Conservation (phyloP, 352 stramenopile species). For the Plasmopara halstedii region DNA sequence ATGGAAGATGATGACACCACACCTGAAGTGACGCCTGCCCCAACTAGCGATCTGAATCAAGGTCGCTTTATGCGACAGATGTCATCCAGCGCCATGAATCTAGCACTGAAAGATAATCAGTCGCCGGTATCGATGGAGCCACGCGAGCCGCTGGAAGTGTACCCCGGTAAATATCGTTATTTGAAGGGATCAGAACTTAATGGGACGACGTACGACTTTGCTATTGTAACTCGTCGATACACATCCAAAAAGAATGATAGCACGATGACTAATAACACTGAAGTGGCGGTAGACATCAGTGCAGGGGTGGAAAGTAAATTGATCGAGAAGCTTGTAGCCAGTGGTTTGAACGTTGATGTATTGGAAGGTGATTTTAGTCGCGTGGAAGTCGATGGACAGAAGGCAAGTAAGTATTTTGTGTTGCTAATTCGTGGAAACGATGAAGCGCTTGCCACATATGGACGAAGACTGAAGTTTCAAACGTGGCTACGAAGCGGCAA, state of each 20-base stretch:
- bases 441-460: slow-evolving; percentile 51
- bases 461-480: slow-evolving; percentile 54
- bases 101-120: slow-evolving; percentile 51
- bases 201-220: slow-evolving; percentile 55
- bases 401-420: slow-evolving; percentile 64
- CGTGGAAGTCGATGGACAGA: slow-evolving; percentile 22
- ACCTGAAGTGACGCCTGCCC: slow-evolving; percentile 25
- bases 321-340: slow-evolving; percentile 53
- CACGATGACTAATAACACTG: slow-evolving; percentile 1
- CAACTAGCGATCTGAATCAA: slow-evolving; percentile 5
- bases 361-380: slow-evolving; percentile 65
- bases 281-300: slow-evolving; percentile 16
- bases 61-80: slow-evolving; percentile 29
- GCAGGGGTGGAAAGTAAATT: slow-evolving; percentile 26
- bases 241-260: slow-evolving; percentile 15
- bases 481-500: slow-evolving; percentile 71
- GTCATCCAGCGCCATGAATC: slow-evolving; percentile 37
- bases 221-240: slow-evolving; percentile 54
- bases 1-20: slow-evolving; percentile 32
- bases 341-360: slow-evolving; percentile 63
- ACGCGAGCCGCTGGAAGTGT: slow-evolving; percentile 17
- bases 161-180: slow-evolving; percentile 44
- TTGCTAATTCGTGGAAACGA: slow-evolving; percentile 63
- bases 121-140: slow-evolving; percentile 31
- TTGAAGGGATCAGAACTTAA: slow-evolving; percentile 48